These are phyloP conservation scores for Strobilomyces confusus DNA, from an alignment of 768 basidiomycete species.

Conservation along the genomic window DNA sequence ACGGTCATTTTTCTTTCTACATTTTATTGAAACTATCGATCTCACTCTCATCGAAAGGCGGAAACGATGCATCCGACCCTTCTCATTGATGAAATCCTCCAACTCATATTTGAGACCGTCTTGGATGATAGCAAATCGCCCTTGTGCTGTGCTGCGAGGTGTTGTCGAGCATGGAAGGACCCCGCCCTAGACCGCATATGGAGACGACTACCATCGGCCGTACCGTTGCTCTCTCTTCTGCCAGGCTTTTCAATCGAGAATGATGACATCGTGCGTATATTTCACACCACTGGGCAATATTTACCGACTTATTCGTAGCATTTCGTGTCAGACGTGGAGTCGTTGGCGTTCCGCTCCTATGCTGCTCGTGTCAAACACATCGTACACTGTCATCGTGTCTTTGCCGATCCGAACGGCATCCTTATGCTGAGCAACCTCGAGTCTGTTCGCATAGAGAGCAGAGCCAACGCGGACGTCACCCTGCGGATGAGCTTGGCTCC, in stretches of 20 bases:
- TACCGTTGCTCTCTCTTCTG: constrained; percentile 39
- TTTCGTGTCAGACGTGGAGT: constrained; percentile 6
- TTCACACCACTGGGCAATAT: background rate
- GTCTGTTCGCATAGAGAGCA: constrained; percentile 18
- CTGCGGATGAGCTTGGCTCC: constrained; percentile 31
- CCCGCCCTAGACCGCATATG: constrained; percentile 48
- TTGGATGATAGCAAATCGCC: constrained; percentile 27
- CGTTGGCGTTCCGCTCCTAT: constrained; percentile 17
- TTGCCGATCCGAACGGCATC: constrained; percentile 4
- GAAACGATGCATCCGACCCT: constrained; percentile 41
- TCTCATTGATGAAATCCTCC: constrained; percentile 48
- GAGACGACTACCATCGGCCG: constrained; percentile 38
- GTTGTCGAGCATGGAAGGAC: constrained; percentile 45
- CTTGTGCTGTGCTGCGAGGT: constrained; percentile 37
- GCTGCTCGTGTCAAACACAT: constrained; percentile 25
- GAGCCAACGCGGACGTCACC: constrained; percentile 10
- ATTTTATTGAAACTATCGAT: background rate
- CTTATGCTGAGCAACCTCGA: constrained; percentile 15
- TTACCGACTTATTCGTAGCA: constrained; percentile 9
- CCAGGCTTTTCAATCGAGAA: constrained; percentile 16
- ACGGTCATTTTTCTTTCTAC: constrained; percentile 11
- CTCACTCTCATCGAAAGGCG: background rate
- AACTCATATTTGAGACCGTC: constrained; percentile 36
- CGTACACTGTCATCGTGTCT: constrained; percentile 16
- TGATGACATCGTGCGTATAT: constrained; percentile 11